Evolutionary conservation across 352 stramenopile species (phyloP), one percentile per base, ranked within the genome.

Genomic region (Globisporangium viniferum): DNA sequence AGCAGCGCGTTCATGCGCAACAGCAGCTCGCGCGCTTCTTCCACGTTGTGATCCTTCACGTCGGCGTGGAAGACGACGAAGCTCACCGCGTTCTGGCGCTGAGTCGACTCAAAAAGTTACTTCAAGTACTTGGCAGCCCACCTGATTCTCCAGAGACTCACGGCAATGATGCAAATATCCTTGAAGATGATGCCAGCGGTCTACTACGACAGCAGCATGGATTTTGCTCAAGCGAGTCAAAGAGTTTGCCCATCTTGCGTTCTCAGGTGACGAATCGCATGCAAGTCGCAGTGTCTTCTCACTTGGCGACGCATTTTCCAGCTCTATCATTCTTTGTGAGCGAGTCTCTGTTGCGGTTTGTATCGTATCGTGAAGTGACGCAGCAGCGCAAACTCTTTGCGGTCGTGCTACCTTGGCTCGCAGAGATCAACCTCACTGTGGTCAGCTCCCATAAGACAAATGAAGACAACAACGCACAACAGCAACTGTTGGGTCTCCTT

Each of bases 341-440:
- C 39, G 71, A 81, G 51, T 75, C 75, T 14, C 72, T 90, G 31
- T 59, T 91, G 3, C 76, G 72, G 15, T 80, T 80, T 31, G 51
- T 86, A 3, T 62, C 74, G n/a, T 71, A 66, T 8, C 78, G 76
- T 24, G 77, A 79, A 4, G 49, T 69, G 14, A 44, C 66, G 0
- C 68, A 82, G 20, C 81, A 91, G 29, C 73, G 79, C 31, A 87
- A 90, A 60, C 80, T 88, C 58, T 76, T 91, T 14, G 74, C 64
- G 0, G 73, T 75, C 0, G 70, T 76, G n/a, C 59, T 91, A 10
- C 82, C 82, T 0, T 90, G 83, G 78, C 74, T 93, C 0, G 78
- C 78, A 41, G 74, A 87, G 67, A 73, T 88, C 14, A 31, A 36
- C 9, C 54, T 86, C 24, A 31, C 59, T 1, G 8, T 2, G 22